Evolutionary conservation across 2,329 filamentous ascomycete species (phyloP), one percentile per base, ranked within the genome.

Genomic region (Hymenoscyphus repandus): DNA sequence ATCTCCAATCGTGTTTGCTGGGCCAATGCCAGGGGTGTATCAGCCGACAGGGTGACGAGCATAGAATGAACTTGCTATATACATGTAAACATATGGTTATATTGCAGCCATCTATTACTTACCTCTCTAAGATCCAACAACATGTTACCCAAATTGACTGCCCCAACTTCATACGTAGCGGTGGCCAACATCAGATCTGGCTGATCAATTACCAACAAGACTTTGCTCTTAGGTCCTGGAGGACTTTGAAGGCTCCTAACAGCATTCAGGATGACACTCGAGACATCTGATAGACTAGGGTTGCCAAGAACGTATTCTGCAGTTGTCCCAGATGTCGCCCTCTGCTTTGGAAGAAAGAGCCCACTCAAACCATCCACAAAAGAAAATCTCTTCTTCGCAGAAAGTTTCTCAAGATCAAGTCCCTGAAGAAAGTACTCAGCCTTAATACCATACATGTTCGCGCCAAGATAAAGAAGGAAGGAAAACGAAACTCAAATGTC

Each of bases 11-110:
- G 76, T 10, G 86, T 88, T 15, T 72, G 66, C 57, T 79, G 79
- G 20, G 70, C 66, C 30, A 78, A 76, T 46, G 91, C 70, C 30
- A 95, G 75, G 1, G 91, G 83, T 1, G 79, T 74, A 65, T 93
- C 90, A 20, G 88, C 86, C n/a, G 86, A 76, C 22, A 87, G 65
- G 0, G 85, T 80, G 38, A 93, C 60, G 15, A 93, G 68, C 2
- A 82, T 80, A 47, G 84, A 74, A 69, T 90, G 75, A 5, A 83
- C 79, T 57, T 75, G 70, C 81, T 86, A 50, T 30, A 33, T 53
- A 47, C 47, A 48, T 43, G 48, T 42, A 57, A 45, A 47, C 13
- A 51, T 20, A 22, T 31, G 27, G 20, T 18, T 31, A 20, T 18
- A n/a, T 31, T 5, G 10, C 10, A 15, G 27, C n/a, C 7, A 22